Percentiles rank a stretch among this genome's conserved stretches.
These are phyloP conservation scores for Amanita molliuscula DNA, from an alignment of 768 basidiomycete genomes.

Conservation along the genomic window DNA sequence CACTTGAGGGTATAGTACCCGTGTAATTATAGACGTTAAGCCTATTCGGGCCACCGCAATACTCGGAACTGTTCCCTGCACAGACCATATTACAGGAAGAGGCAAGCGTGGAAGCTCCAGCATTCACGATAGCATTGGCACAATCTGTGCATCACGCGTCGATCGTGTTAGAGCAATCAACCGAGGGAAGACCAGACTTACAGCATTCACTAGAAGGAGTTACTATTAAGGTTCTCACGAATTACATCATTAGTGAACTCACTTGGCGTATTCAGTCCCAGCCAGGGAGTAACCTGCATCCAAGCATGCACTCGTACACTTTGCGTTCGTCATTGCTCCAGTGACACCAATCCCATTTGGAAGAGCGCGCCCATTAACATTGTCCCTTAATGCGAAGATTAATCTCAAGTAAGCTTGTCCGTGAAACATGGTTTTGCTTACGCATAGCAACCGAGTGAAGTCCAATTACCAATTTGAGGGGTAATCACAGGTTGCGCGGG, in stretches of 20 bases:
- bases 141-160: constrained; percentile 30
- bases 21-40: constrained; percentile 66
- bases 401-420: constrained; percentile 14
- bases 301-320: constrained; percentile 55
- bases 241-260: constrained; percentile 10
- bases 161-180: constrained; percentile 6
- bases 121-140: constrained; percentile 32
- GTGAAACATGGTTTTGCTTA: constrained; percentile 19
- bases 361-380: constrained; percentile 33
- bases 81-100: constrained; percentile 61
- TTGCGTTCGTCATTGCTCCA: constrained; percentile 41
- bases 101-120: constrained; percentile 33
- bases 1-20: constrained; percentile 29
- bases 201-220: constrained; percentile 42
- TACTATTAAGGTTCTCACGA: constrained; percentile 18
- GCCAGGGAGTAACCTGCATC: constrained; percentile 31
- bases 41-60: constrained; percentile 64
- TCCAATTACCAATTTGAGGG: constrained; percentile 42
- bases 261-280: constrained; percentile 30
- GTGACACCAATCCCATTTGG: constrained; percentile 21
- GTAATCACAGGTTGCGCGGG: constrained; percentile 40
- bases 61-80: constrained; percentile 48
- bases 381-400: constrained; percentile 25
- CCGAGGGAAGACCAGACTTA: constrained; percentile 20
- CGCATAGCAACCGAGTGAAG: constrained; percentile 69